phyloP scores from a whole-genome alignment of 805 yeast genomes.

The Vanderwaltozyma tropicalis region DNA sequence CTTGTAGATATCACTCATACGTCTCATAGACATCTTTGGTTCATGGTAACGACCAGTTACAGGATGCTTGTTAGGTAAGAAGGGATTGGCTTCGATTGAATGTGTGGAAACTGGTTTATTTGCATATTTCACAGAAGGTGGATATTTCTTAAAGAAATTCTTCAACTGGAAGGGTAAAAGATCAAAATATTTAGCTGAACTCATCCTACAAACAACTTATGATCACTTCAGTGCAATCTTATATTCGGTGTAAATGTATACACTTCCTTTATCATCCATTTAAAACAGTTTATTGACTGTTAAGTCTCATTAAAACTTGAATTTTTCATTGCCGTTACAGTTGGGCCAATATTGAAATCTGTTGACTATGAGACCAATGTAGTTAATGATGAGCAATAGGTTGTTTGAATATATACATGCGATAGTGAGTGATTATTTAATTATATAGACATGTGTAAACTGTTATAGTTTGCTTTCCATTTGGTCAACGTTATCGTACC shows the following conservation, averaged over 20 bases:
- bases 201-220: background rate
- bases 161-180: constrained; percentile 62
- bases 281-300: too few relatives aligned
- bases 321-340: too few relatives aligned
- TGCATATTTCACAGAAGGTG: constrained; percentile 64
- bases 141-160: constrained; percentile 68
- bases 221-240: too few relatives aligned
- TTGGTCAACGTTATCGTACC: constrained; percentile 15
- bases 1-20: constrained; percentile 76
- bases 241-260: too few relatives aligned
- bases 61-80: constrained; percentile 75
- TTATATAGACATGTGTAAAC: too few relatives aligned
- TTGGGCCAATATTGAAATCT: too few relatives aligned
- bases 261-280: too few relatives aligned
- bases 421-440: too few relatives aligned
- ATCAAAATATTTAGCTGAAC: constrained; percentile 30
- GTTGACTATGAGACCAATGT: too few relatives aligned
- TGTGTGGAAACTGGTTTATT: constrained; percentile 51
- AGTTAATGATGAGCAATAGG: too few relatives aligned
- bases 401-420: too few relatives aligned
- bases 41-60: constrained; percentile 67
- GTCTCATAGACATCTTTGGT: constrained; percentile 68
- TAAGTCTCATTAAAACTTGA: too few relatives aligned
- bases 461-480: constrained; percentile 2
- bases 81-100: constrained; percentile 75